Evolutionary conservation across 345 rosid genomes (phyloP).

Genomic region (Syzygium aromaticum): DNA sequence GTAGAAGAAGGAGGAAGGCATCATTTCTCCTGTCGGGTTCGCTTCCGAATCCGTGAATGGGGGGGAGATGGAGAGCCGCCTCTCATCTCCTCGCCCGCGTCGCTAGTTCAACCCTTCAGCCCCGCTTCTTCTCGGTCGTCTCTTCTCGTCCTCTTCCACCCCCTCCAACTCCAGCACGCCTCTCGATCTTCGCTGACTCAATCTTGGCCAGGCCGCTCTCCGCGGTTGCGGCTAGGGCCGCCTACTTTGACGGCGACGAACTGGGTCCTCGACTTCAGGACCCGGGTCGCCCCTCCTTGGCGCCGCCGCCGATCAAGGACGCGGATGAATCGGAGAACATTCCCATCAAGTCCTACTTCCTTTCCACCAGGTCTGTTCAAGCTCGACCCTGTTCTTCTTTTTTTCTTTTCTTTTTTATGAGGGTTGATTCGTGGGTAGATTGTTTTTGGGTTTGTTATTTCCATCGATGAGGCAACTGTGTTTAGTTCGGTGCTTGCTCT

Average conservation of each 20-base stretch:
- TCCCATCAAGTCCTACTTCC: constrained; percentile 76
- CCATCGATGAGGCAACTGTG: background rate
- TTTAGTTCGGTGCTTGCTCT: background rate
- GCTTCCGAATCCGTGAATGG: constrained; percentile 38
- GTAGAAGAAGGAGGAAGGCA: background rate
- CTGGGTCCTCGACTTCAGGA: constrained; percentile 42
- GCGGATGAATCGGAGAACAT: constrained; percentile 22
- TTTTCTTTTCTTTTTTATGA: background rate
- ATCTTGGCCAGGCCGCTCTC: constrained; percentile 30
- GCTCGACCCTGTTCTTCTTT: background rate
- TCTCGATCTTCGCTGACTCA: background rate
- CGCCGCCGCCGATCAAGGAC: constrained; percentile 29
- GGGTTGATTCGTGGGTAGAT: background rate
- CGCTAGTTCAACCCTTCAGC: background rate
- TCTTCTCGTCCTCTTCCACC: background rate
- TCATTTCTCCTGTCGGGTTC: background rate
- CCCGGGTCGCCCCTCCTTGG: constrained; percentile 5
- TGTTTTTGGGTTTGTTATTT: background rate
- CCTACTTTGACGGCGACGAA: constrained; percentile 8
- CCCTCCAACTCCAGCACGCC: background rate
- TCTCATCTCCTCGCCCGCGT: constrained; percentile 28
- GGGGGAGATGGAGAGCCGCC: constrained; percentile 72
- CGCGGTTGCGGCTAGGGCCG: constrained; percentile 40
- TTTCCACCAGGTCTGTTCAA: constrained; percentile 59
- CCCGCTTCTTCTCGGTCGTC: background rate